Evolutionary conservation across 2,329 filamentous ascomycete species (phyloP), one percentile per base, ranked within the genome.

Genomic region (Knoxdaviesia capensis): DNA sequence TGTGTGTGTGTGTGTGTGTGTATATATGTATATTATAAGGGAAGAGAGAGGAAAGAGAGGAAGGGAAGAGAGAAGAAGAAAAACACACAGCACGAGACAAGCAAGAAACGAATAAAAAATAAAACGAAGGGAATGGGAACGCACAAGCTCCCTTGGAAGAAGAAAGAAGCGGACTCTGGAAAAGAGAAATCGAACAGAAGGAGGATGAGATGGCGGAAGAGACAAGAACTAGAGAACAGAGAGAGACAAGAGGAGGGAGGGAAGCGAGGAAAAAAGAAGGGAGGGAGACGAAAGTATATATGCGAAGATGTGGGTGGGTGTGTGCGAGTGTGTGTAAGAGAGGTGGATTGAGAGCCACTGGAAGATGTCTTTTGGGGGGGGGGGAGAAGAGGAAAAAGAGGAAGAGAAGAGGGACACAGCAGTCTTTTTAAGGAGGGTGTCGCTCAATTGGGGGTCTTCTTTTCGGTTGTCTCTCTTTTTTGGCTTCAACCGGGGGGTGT

Each of bases 1-100:
- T 48, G 45, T 37, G 34, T 36, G 39, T 31, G 36, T 42, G 31
- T 38, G 38, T 36, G 33, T 7, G 31, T 29, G n/a, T 10, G 7
- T 29, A 20, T 39, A 10, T 39, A 32, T 39, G 10, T 30, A 39
- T 38, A 42, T 20, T 32, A 39, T 30, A 39, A 39, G 40, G 5
- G 33, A 8, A 40, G n/a, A 33, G 31, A 41, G 40, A 39, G 37
- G 36, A 31, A 7, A 33, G 39, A 39, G n/a, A 34, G 11, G 35
- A 41, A 38, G 35, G 29, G 34, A 34, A 41, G 31, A 36, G 5
- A 41, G 31, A 36, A 41, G 34, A 20, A 20, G 20, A 20, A 31
- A 31, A 36, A 36, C 30, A 36, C 11, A 36, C 30, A 31, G 11
- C 34, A 31, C 28, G 34, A 36, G 8, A 36, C 6, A 36, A 36